Percentiles rank a stretch among this genome's conserved stretches.
phyloP scores from a whole-genome alignment of 495 filamentous ascomycete genomes.

The Filosporella fistucella region DNA sequence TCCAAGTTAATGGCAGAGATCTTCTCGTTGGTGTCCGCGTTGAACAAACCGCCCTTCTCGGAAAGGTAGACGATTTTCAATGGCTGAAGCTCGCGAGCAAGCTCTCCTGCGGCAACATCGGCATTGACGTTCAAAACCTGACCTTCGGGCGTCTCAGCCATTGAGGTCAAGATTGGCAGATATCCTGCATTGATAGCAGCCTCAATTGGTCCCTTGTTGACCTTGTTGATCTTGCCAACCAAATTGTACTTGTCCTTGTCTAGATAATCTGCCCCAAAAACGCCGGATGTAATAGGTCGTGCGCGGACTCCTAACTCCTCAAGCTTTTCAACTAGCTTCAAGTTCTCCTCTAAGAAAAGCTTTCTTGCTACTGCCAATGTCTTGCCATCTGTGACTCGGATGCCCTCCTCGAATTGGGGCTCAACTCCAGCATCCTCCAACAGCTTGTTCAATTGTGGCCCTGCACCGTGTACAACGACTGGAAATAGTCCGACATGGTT shows the following conservation, averaged over 20 bases:
- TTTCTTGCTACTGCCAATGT: slow-evolving; percentile 86
- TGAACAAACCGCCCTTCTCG: slow-evolving; percentile 95
- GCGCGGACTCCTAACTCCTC: slow-evolving; percentile 90
- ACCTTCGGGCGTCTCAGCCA: slow-evolving; percentile 91
- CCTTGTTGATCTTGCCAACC: slow-evolving; percentile 91
- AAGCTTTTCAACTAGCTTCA: slow-evolving; percentile 89
- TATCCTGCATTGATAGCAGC: slow-evolving; percentile 88
- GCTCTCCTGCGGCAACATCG: slow-evolving; percentile 90
- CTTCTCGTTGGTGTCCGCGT: slow-evolving; percentile 89
- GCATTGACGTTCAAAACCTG: slow-evolving; percentile 98
- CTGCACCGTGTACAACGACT: slow-evolving; percentile 94
- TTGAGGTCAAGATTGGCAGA: slow-evolving; percentile 91
- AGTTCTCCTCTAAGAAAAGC: slow-evolving; percentile 92
- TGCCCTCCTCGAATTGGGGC: slow-evolving; percentile 94
- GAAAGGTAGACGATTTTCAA: slow-evolving; percentile 98
- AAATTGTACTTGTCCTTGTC: slow-evolving; percentile 92
- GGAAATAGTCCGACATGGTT: slow-evolving; percentile 95
- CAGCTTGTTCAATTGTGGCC: slow-evolving; percentile 92
- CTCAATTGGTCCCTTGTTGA: slow-evolving; percentile 89
- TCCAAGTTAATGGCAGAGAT: slow-evolving; percentile 98
- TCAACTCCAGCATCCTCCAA: slow-evolving; percentile 90
- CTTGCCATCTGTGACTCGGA: slow-evolving; percentile 93
- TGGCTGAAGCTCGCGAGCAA: slow-evolving; percentile 84
- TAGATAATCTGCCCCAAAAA: slow-evolving; percentile 92
- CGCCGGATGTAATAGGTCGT: slow-evolving; percentile 86